Conservation (phyloP, 306 rosid species). For the Psophocarpus tetragonolobus region DNA sequence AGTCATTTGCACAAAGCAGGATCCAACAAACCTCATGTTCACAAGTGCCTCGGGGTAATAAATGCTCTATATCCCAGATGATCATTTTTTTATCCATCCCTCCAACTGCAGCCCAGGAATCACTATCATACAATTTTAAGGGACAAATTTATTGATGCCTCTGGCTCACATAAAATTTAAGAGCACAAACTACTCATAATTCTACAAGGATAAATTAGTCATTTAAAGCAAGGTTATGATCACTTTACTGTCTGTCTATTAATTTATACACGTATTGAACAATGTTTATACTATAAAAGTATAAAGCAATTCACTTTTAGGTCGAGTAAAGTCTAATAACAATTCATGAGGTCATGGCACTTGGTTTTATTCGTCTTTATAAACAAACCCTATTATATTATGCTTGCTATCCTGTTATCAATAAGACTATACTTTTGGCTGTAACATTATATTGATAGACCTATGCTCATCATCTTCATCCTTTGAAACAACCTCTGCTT, state of each 20-base stretch:
- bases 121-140: conserved; percentile 48
- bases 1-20: conserved; percentile 9
- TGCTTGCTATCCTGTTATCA: background rate
- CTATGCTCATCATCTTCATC: background rate
- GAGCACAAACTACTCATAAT: background rate
- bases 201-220: background rate
- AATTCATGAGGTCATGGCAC: background rate
- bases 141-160: conserved; percentile 6
- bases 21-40: conserved; percentile 76
- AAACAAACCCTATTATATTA: background rate
- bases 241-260: background rate
- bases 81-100: conserved; percentile 73
- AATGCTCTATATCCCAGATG: conserved; percentile 84
- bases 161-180: background rate
- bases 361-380: background rate
- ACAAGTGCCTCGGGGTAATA: conserved; percentile 59
- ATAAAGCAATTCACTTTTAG: background rate
- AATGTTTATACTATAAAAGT: background rate
- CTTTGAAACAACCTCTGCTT: background rate
- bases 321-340: background rate
- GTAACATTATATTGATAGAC: background rate
- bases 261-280: too few species aligned
- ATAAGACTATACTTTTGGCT: background rate
- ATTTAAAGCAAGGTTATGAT: background rate
- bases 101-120: conserved; percentile 81